A percentile compares a stretch with the other conserved stretches of the same genome.
phyloP scores from a whole-genome alignment of 225 moss, liverwort and hornwort genomes.

The Asterella californica region DNA sequence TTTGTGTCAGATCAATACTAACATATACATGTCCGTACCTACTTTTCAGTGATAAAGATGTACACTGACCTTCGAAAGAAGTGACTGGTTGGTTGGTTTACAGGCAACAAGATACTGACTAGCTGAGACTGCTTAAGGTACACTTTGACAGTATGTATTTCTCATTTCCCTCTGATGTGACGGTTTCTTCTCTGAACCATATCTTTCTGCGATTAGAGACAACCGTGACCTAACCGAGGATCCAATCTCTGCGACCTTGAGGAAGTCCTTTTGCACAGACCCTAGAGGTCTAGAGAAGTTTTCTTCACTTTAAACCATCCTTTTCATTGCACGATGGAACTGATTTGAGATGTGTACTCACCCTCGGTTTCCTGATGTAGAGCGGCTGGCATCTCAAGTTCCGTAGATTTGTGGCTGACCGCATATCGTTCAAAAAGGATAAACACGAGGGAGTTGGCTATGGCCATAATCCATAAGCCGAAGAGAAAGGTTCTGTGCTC shows the following conservation, averaged over 20 bases:
- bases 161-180: too few species aligned
- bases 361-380: slow-evolving; percentile 23
- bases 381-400: slow-evolving; percentile 20
- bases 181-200: too few species aligned
- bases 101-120: too few species aligned
- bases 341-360: neutral
- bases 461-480: slow-evolving; percentile 35
- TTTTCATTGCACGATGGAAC: slow-evolving; percentile 17
- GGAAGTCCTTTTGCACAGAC: slow-evolving; percentile 18
- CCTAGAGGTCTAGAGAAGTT: neutral
- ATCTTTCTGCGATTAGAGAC: too few species aligned
- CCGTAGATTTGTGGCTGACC: slow-evolving; percentile 28
- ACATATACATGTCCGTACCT: too few species aligned
- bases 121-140: too few species aligned
- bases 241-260: slow-evolving; percentile 18
- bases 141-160: too few species aligned
- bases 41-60: too few species aligned
- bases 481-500: slow-evolving; percentile 26
- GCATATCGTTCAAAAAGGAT: slow-evolving; percentile 38
- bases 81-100: too few species aligned
- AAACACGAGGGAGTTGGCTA: slow-evolving; percentile 31
- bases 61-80: too few species aligned
- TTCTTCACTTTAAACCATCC: slow-evolving; percentile 14
- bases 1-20: too few species aligned
- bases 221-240: slow-evolving; percentile 19